Evolutionary conservation across 352 stramenopile species (phyloP), one percentile per base, ranked within the genome.

Genomic region (Phytophthora melonis): DNA sequence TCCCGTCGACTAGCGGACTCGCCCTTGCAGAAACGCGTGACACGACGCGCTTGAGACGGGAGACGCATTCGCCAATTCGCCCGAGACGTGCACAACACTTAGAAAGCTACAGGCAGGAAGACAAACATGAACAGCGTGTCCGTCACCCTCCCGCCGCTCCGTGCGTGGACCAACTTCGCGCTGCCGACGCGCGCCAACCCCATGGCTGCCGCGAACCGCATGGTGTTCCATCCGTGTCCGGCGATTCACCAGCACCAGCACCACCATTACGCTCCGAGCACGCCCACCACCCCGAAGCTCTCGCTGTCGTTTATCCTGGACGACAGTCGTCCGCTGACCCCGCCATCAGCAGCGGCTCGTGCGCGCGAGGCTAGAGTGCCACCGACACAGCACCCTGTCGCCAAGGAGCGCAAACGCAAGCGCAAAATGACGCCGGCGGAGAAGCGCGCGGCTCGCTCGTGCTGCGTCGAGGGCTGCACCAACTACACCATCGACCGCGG

Each of bases 401-500:
- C 23, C 23, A 25, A 25, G 1, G 23, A 25, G 2, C 23, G 23
- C 23, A 25, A 25, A 25, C 23, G 23, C n/a, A 67, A 43, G 19
- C 60, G 60, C 60, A 67, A 67, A 60, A 39, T 58, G 14, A 50
- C 57, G 2, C 9, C 59, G 9, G 60, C 62, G 45, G 60, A 66
- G 47, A 66, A 66, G 47, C 54, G 49, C 30, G 71, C 77, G 50
- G 73, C 67, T 10, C 79, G 79, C 21, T 70, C 72, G 8, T 87
- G 79, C 62, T 80, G 70, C 58, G 63, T 74, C n/a, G 68, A 78
- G 2, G 78, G 73, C 27, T 89, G 82, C 67, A 63, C 72, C 19
- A 89, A 89, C 57, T 83, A 87, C 58, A 81, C 82, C 19, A 78
- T 89, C 8, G 76, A 89, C 62, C 82, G 78, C n/a, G 82, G 84